Evolutionary conservation across 1,139 yeast species (phyloP), one percentile per base, ranked within the genome.

Genomic region (Yamadazyma dendronema): DNA sequence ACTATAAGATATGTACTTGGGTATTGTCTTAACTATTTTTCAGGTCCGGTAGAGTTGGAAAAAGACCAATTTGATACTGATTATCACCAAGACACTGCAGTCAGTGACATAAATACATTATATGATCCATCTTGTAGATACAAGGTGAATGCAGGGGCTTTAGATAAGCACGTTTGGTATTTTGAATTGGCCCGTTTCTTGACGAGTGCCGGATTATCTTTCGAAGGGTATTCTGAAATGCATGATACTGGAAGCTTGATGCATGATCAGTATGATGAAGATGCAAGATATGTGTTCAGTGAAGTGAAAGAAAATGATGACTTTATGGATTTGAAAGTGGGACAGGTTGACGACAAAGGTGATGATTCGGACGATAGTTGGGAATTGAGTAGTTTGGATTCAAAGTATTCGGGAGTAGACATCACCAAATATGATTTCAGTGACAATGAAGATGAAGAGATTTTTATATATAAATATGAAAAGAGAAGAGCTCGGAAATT

Each of bases 261-360:
- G 28, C 80, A 78, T 39, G 92, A 84, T 54, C 62, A 78, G 37
- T 81, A 77, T 46, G 94, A 84, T 52, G 89, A 82, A 46, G 92
- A 84, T 56, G 74, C 84, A 15, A 65, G 74, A 39, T 84, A 84
- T 51, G 79, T 84, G 61, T 83, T 83, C 55, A 88, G 81, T 38
- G 70, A 72, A 49, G 87, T 81, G 10, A 68, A 53, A 22, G 53
- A 47, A 2, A 61, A 52, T 8, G 31, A 59, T 21, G 23, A 21
- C 9, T 21, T 7, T 21, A n/a, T n/a, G n/a, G n/a, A n/a, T n/a
- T n/a, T n/a, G n/a, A n/a, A n/a, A n/a, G n/a, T n/a, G n/a, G n/a
- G n/a, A n/a, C n/a, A n/a, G n/a, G n/a, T n/a, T n/a, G n/a, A n/a
- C n/a, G n/a, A n/a, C n/a, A n/a, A n/a, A n/a, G n/a, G n/a, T n/a